Base-by-base conservation (phyloP, 768 basidiomycete genomes). In the Amanita phalloides region DNA sequence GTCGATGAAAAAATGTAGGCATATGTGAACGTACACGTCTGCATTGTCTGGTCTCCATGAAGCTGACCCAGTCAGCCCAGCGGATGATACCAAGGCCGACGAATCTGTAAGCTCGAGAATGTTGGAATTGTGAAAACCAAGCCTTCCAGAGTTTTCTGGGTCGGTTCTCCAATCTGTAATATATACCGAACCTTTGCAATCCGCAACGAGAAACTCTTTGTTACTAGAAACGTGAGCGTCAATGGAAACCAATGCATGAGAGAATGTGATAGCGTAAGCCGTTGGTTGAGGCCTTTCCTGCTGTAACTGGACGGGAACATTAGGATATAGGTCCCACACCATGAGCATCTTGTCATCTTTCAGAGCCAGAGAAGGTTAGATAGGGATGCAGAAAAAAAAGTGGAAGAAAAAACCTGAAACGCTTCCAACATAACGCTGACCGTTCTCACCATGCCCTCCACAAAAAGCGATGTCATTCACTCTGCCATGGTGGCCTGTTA, bases 161-260 rank as follows among this genome's bases (percentile, higher is more conserved):
- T 89, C 84, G 4, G 82, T 76, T 50, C 84, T 79, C 89, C 89
- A 91, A 67, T 91, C 86, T n/a, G 82, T 79, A 44, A 90, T 64
- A 64, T 82, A 88, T 44, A 90, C 69, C 26, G 80, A 82, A 32
- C 89, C 89, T 33, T 76, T 77, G 49, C 72, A 76, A 65, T 91
- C 89, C 1, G 86, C 77, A 50, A 90, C 82, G 25, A 91, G 72
- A 59, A 91, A 79, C 58, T 88, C 88, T 62, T 86, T 90, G 70
- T 80, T 79, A 28, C 81, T 84, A 11, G 71, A 70, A 2, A 85
- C 80, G 59, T 91, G 90, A 25, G 84, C 75, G 62, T 73, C 70
- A 60, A 91, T 79, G 28, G 83, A 71, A 32, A 70, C 74, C 41
- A 91, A 71, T n/a, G 87, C 79, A 61, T 86, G 79, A 4, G 83